Evolutionary conservation across 768 basidiomycete species (phyloP), one percentile per base, ranked within the genome.

Genomic region (Amanita rubescens): DNA sequence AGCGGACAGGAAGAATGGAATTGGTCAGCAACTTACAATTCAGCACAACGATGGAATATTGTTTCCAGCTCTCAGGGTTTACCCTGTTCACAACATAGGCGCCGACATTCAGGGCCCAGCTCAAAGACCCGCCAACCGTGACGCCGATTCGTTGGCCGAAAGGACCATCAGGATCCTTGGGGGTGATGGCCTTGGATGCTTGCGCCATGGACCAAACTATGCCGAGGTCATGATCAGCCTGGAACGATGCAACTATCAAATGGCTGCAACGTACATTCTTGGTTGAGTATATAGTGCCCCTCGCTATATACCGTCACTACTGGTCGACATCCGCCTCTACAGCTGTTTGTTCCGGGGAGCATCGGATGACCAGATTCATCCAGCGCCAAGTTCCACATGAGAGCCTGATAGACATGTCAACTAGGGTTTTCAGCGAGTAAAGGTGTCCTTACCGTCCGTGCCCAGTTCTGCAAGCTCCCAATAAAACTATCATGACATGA

Each of bases 331-430:
- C 84, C 82, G 12, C 76, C 76, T 1, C 74, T 72, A 56, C 87
- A 90, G 54, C 82, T 85, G 51, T 70, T 70, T 2, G 81, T 79
- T 5, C 82, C 81, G 0, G 85, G 84, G 2, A 84, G 71, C 60
- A 76, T 77, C 1, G 87, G 87, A n/a, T 77, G 65, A 0, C 87
- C 85, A 33, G 66, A 75, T 0, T 77, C 70, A 38, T 88, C 80
- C 8, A 85, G 72, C 0, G 84, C 87, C 39, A 88, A 66, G 60
- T 86, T 87, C 86, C 87, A 90, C 81, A 87, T 85, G 19, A 89
- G 46, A 35, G 45, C 53, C 53, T 54, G 27, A 17, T 3, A 37
- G 46, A 19, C 14, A 48, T 25, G 19, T 47, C 15, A 39, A 11
- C 6, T 17, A 30, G n/a, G 4, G 5, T 12, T 34, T 5, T 34